Base-by-base conservation (phyloP, 1,284 basidiomycete genomes). In the Marasmius oreades region DNA sequence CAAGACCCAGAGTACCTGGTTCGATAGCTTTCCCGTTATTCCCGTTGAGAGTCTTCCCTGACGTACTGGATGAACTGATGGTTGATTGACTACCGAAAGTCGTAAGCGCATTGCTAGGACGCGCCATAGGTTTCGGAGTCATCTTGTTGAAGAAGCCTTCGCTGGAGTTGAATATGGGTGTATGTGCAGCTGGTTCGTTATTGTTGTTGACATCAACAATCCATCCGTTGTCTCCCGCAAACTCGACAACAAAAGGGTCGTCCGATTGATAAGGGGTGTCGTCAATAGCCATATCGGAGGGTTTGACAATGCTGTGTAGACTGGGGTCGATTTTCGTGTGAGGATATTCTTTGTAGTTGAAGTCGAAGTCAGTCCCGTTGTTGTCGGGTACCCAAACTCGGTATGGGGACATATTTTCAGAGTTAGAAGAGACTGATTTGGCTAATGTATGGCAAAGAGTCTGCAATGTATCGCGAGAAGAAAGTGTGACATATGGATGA, bases 1-100 rank as follows among this genome's bases (percentile, higher is more conserved):
- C 85, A 24, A 98, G 77, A 31, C 95, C 95, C 16, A 95, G 79
- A 1, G 91, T 88, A 1, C 94, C 94, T 23, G 87, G 85, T 51
- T 81, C 81, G 34, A 78, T 53, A 68, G 55, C 52, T 52, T 61
- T 73, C 22, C 54, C 57, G 24, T 68, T 66, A 23, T 58, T 54
- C 3, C 66, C 63, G 18, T 60, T 55, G 0, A 56, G 54, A 51
- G 63, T 62, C 42, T 61, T 62, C 4, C 68, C 58, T 23, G 65
- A 63, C 46, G 68, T 62, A 48, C 59, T 20, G 36, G 26, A 31
- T 18, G 39, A 28, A 8, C 34, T 43, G 7, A 48, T 26, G 34
- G 69, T 55, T 63, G 68, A 66, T 50, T 50, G 31, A 33, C 16
- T 50, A n/a, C 47, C 28, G 14, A 64, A 56, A 48, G 43, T 61